Evolutionary conservation across 1,284 basidiomycete genomes (phyloP).

Genomic region (Malassezia vespertilionis): DNA sequence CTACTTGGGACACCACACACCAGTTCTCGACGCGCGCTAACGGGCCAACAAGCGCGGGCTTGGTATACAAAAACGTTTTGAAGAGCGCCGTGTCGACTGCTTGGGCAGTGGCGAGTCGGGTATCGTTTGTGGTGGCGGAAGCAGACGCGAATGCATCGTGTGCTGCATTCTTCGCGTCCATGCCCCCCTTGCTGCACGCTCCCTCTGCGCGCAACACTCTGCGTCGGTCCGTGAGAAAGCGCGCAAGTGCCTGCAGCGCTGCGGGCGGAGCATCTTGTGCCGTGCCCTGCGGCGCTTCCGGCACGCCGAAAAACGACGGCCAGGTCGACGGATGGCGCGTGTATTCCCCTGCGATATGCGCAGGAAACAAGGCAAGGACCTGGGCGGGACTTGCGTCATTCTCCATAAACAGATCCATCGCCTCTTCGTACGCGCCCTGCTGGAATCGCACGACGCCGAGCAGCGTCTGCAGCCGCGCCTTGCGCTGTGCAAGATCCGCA

Average conservation of each 20-base stretch:
- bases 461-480: constrained; percentile 51
- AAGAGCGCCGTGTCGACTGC: constrained; percentile 91
- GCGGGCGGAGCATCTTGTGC: neutral
- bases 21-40: constrained; percentile 86
- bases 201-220: constrained; percentile 41
- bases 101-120: constrained; percentile 56
- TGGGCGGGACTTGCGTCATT: constrained; percentile 86
- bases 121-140: constrained; percentile 20
- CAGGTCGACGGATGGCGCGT: constrained; percentile 61
- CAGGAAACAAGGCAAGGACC: constrained; percentile 78
- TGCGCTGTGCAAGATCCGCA: constrained; percentile 52
- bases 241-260: constrained; percentile 37
- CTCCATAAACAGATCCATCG: constrained; percentile 75
- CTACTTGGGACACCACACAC: constrained; percentile 92
- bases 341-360: constrained; percentile 67
- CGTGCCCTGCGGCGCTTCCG: neutral
- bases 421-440: constrained; percentile 59
- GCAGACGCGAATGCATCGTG: constrained; percentile 17
- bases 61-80: constrained; percentile 75
- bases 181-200: constrained; percentile 2
- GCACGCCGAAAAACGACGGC: constrained; percentile 70
- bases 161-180: neutral
- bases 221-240: constrained; percentile 43
- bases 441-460: constrained; percentile 65
- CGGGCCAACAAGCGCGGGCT: constrained; percentile 71